These are phyloP conservation scores for Suillus plorans DNA, from an alignment of 768 basidiomycete species.

Conservation along the genomic window DNA sequence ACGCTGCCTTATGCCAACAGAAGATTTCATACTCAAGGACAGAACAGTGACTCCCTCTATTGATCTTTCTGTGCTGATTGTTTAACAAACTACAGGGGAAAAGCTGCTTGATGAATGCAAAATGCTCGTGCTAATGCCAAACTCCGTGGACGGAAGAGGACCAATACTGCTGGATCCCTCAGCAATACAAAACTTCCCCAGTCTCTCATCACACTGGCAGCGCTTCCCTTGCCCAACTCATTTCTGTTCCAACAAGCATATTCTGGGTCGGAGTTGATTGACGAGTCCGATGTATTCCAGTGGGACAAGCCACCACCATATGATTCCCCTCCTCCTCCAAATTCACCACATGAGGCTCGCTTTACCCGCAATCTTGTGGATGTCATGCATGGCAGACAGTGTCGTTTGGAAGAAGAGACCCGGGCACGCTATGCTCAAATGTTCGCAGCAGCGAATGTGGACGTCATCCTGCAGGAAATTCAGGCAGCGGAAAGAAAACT, in stretches of 20 bases:
- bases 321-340: conserved; percentile 2
- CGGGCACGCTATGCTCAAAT: background rate
- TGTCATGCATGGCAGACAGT: conserved; percentile 1
- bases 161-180: background rate
- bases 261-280: background rate
- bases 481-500: background rate
- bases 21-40: background rate
- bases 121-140: conserved; percentile 1
- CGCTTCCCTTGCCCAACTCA: background rate
- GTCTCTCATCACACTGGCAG: background rate
- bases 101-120: background rate
- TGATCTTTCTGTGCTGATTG: background rate
- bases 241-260: conserved; percentile 3
- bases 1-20: background rate
- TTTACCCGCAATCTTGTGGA: conserved; percentile 7
- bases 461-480: conserved; percentile 1
- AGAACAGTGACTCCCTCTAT: background rate
- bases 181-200: background rate
- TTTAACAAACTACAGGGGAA: conserved; percentile 2
- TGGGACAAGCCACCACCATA: conserved; percentile 1
- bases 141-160: background rate
- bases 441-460: background rate
- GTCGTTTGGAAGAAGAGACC: background rate
- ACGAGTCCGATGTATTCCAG: conserved; percentile 1
- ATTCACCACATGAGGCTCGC: background rate